Evolutionary conservation across 1,139 yeast genomes (phyloP).

Genomic region (Kluyveromyces sp.): DNA sequence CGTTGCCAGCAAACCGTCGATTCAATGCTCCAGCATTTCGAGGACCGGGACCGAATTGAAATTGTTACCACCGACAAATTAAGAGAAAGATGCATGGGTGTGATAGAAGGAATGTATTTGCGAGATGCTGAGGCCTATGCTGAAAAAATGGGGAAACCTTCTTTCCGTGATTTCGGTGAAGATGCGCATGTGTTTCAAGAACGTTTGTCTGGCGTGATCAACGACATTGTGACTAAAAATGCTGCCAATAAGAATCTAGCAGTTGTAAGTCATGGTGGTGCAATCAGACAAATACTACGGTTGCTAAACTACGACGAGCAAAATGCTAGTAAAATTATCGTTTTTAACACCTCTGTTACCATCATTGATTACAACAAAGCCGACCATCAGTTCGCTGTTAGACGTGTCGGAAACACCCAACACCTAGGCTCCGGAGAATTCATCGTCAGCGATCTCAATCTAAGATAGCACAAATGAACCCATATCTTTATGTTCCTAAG

Average conservation of each 20-base stretch:
- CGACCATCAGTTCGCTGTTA: slow-evolving; percentile 37
- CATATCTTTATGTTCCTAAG: too few relatives aligned
- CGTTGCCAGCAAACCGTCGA: slow-evolving; percentile 53
- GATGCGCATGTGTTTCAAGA: slow-evolving; percentile 36
- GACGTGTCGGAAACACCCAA: slow-evolving; percentile 49
- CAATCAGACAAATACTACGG: slow-evolving; percentile 52
- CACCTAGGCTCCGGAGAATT: slow-evolving; percentile 54
- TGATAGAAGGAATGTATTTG: slow-evolving; percentile 65
- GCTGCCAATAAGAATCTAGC: slow-evolving; percentile 41
- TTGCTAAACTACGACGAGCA: slow-evolving; percentile 37
- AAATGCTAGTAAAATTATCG: slow-evolving; percentile 40
- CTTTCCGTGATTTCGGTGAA: slow-evolving; percentile 51
- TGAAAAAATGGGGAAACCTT: slow-evolving; percentile 36
- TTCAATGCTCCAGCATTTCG: slow-evolving; percentile 33
- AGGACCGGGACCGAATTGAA: slow-evolving; percentile 10
- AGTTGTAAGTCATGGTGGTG: slow-evolving; percentile 82
- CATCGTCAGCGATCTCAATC: slow-evolving; percentile 44
- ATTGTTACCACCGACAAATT: slow-evolving; percentile 33
- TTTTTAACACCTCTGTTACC: slow-evolving; percentile 67
- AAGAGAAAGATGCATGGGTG: slow-evolving; percentile 79
- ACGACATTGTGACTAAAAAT: slow-evolving; percentile 32
- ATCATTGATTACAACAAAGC: slow-evolving; percentile 46
- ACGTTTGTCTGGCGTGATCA: slow-evolving; percentile 48
- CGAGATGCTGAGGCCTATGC: slow-evolving; percentile 58
- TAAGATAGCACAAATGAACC: slow-evolving; percentile 22